These are phyloP conservation scores for Globisporangium polare DNA, from an alignment of 352 stramenopile genomes.

Conservation along the genomic window DNA sequence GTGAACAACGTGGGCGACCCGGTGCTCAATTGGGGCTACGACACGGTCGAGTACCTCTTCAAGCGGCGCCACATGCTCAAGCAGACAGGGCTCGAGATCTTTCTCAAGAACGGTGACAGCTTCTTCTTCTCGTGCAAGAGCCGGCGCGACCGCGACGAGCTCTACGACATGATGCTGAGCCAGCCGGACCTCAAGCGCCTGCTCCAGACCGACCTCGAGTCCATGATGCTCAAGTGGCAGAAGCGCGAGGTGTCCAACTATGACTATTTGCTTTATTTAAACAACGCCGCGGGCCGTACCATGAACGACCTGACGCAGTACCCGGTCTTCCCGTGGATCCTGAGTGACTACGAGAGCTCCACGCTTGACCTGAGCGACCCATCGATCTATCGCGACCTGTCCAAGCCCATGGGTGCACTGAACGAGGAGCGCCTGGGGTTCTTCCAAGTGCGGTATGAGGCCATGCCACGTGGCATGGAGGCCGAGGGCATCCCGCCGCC, in stretches of 20 bases:
- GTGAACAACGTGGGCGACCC: constrained; percentile 91
- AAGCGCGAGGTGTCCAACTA: constrained; percentile 93
- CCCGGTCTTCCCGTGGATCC: constrained; percentile 96
- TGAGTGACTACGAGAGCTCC: constrained; percentile 86
- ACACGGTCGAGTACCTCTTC: constrained; percentile 70
- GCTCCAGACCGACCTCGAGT: constrained; percentile 60
- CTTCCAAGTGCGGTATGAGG: constrained; percentile 86
- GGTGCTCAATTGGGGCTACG: constrained; percentile 83
- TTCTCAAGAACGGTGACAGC: constrained; percentile 58
- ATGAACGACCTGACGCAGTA: constrained; percentile 94
- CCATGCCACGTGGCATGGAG: constrained; percentile 85
- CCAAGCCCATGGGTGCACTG: constrained; percentile 94
- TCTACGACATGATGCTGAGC: constrained; percentile 84
- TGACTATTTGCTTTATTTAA: constrained; percentile 88
- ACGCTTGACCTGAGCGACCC: constrained; percentile 87
- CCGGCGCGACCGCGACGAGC: constrained; percentile 56
- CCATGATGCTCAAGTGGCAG: constrained; percentile 84
- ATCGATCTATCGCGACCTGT: constrained; percentile 91
- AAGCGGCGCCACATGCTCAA: constrained; percentile 87
- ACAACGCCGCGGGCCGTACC: constrained; percentile 83
- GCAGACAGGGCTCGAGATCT: constrained; percentile 87
- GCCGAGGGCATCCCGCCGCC: constrained; percentile 80
- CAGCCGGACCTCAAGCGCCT: constrained; percentile 63
- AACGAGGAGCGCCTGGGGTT: constrained; percentile 84
- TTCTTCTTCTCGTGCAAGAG: constrained; percentile 84